Percentiles rank a stretch among this genome's conserved stretches.
Conservation (phyloP, 2,329 filamentous ascomycete genomes). For the Trichoderma harzianum region DNA sequence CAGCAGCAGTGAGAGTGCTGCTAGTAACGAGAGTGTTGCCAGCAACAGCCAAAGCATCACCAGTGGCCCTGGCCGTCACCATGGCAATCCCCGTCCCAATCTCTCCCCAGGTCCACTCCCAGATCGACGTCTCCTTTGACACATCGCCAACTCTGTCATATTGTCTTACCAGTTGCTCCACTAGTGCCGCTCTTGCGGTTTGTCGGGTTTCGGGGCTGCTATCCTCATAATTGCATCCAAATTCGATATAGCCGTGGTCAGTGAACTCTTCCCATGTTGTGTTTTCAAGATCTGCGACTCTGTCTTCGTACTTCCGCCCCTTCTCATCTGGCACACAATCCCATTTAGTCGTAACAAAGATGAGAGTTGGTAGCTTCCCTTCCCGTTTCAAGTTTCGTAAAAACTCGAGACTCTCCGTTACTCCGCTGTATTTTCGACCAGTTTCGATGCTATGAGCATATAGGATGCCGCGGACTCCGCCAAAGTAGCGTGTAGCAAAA, state of each 20-base stretch:
- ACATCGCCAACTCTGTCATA: neutral
- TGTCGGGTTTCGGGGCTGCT: neutral
- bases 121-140: neutral
- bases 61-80: neutral
- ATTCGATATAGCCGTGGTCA: neutral
- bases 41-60: neutral
- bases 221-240: neutral
- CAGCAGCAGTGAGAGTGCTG: neutral
- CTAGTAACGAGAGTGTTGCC: neutral
- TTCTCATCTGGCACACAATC: neutral
- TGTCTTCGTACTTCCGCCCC: neutral
- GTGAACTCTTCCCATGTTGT: neutral
- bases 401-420: neutral
- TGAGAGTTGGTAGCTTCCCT: neutral
- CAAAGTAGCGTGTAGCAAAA: neutral
- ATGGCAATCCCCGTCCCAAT: neutral
- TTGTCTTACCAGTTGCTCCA: neutral
- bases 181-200: neutral
- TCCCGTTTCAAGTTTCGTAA: neutral
- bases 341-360: neutral
- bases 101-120: neutral
- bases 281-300: neutral
- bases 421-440: neutral
- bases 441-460: neutral
- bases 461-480: neutral